These are phyloP conservation scores for Cladosporium colombiae DNA, from an alignment of 2,329 filamentous ascomycete genomes.

Conservation along the genomic window DNA sequence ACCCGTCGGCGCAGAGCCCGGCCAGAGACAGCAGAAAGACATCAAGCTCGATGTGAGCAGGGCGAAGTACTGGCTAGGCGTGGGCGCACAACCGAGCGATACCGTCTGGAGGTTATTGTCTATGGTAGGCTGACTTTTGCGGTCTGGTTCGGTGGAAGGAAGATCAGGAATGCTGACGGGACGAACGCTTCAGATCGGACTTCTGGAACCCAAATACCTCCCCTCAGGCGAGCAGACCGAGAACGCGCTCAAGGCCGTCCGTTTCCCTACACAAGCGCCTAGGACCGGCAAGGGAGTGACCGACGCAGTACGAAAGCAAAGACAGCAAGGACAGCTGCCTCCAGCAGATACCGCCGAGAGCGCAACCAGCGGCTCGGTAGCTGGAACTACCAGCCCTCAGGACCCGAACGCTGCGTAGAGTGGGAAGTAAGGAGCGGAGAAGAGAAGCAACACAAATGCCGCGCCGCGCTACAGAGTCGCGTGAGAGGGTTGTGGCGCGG, in stretches of 20 bases:
- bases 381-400: constrained; percentile 28
- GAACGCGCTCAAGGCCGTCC: constrained; percentile 32
- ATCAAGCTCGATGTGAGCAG: constrained; percentile 80
- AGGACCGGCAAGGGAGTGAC: constrained; percentile 14
- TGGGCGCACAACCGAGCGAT: constrained; percentile 91
- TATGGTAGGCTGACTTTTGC: constrained; percentile 59
- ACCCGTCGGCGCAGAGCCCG: constrained; percentile 53
- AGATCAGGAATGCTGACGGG: constrained; percentile 10
- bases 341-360: constrained; percentile 16
- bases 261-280: constrained; percentile 35
- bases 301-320: neutral
- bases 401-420: constrained; percentile 56
- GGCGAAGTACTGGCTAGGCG: constrained; percentile 94
- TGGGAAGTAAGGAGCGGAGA: neutral
- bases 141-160: neutral
- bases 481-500: neutral
- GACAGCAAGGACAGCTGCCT: constrained; percentile 11
- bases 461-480: constrained; percentile 10
- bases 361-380: constrained; percentile 19
- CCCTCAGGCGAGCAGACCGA: constrained; percentile 36
- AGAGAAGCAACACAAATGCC: neutral
- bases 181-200: constrained; percentile 40
- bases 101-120: constrained; percentile 82
- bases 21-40: constrained; percentile 78
- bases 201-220: constrained; percentile 44